Percentiles rank a stretch among this genome's conserved stretches.
These are phyloP conservation scores for Lactifluus hygrophoroides DNA, from an alignment of 768 basidiomycete species.

Conservation along the genomic window DNA sequence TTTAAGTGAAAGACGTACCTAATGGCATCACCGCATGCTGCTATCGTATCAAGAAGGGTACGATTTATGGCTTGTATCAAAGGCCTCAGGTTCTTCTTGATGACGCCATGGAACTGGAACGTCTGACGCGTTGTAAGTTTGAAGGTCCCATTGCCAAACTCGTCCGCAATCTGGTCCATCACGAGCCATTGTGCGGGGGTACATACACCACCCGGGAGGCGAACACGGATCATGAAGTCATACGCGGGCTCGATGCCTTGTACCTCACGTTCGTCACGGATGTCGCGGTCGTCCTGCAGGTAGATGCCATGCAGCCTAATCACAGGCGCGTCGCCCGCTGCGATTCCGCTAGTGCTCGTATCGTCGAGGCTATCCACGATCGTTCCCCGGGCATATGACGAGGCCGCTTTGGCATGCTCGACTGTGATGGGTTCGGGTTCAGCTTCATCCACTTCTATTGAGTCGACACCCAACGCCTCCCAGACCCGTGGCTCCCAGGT, in stretches of 20 bases:
- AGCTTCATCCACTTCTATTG: constrained; percentile 77
- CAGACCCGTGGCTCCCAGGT: constrained; percentile 89
- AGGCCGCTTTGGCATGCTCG: constrained; percentile 98
- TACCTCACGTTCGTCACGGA: constrained; percentile 89
- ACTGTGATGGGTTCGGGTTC: constrained; percentile 98
- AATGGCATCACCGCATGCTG: constrained; percentile 98
- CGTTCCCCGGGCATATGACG: constrained; percentile 87
- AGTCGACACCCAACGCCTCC: constrained; percentile 91
- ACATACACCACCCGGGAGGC: constrained; percentile 96
- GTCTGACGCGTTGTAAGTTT: constrained; percentile 97
- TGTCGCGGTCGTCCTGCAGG: constrained; percentile 97
- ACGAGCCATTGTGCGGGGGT: constrained; percentile 85
- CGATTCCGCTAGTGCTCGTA: constrained; percentile 80
- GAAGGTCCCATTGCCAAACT: constrained; percentile 87
- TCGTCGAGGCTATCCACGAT: constrained; percentile 89
- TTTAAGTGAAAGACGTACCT: constrained; percentile 38
- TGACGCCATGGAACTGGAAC: constrained; percentile 99
- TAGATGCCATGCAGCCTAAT: constrained; percentile 98
- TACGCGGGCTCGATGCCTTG: constrained; percentile 94
- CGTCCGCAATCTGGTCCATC: constrained; percentile 95
- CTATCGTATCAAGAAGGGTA: constrained; percentile 85
- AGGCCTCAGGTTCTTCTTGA: constrained; percentile 92
- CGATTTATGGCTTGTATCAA: constrained; percentile 96
- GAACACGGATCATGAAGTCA: constrained; percentile 96
- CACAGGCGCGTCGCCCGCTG: constrained; percentile 83